Evolutionary conservation across 2,329 filamentous ascomycete genomes (phyloP).

Genomic region (Aspergillus amoenus): DNA sequence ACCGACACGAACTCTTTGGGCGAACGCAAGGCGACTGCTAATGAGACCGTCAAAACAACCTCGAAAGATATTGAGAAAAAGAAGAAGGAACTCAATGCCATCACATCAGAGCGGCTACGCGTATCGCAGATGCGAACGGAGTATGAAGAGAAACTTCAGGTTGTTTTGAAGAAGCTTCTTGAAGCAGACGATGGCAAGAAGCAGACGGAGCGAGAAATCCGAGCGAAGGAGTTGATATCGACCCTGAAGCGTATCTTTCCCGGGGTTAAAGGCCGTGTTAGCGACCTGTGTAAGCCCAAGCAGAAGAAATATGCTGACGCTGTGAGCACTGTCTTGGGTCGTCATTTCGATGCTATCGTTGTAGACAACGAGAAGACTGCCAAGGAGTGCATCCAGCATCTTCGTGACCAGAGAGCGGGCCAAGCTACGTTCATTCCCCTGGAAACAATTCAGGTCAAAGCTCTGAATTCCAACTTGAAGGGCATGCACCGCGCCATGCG

Average conservation of each 20-base stretch:
- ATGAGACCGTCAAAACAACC: constrained; percentile 65
- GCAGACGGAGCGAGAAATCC: constrained; percentile 77
- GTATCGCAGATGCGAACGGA: constrained; percentile 81
- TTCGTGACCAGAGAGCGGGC: constrained; percentile 83
- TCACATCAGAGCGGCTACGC: constrained; percentile 79
- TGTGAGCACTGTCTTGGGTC: constrained; percentile 85
- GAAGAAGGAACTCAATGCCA: constrained; percentile 84
- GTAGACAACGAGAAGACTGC: constrained; percentile 95
- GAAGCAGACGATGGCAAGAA: constrained; percentile 83
- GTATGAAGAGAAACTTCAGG: constrained; percentile 85
- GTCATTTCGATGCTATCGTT: constrained; percentile 90
- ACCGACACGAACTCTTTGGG: constrained; percentile 68
- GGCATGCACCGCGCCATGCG: constrained; percentile 79
- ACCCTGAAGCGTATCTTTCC: constrained; percentile 88
- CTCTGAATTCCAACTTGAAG: constrained; percentile 86
- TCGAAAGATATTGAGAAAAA: constrained; percentile 77
- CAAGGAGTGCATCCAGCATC: constrained; percentile 88
- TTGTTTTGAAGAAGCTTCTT: constrained; percentile 74
- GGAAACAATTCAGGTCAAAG: constrained; percentile 94
- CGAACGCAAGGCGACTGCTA: constrained; percentile 65
- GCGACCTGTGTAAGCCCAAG: constrained; percentile 91
- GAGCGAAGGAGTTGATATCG: constrained; percentile 78
- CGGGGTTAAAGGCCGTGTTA: constrained; percentile 85
- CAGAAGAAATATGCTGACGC: constrained; percentile 96
- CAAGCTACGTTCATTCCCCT: constrained; percentile 94